phyloP scores from a whole-genome alignment of 441 rosid genomes.

The Codiaeum variegatum region DNA sequence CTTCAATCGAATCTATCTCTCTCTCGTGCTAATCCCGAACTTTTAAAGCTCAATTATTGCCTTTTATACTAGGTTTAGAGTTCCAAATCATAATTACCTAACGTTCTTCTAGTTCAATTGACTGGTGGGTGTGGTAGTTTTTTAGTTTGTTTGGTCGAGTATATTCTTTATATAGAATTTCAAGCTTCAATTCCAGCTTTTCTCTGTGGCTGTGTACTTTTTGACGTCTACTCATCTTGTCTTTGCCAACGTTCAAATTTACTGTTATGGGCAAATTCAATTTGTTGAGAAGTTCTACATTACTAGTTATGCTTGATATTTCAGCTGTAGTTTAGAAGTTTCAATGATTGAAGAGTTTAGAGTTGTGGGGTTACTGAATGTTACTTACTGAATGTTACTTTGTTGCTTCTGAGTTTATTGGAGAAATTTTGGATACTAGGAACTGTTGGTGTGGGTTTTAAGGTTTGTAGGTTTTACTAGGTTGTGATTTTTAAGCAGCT shows the following conservation, averaged over 20 bases:
- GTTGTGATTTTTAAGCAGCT: background rate
- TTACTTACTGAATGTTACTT: constrained; percentile 9
- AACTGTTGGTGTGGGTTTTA: constrained; percentile 23
- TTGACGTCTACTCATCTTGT: constrained; percentile 4
- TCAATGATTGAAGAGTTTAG: constrained; percentile 13
- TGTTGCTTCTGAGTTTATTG: too few relatives aligned
- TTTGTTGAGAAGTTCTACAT: background rate
- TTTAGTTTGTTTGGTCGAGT: constrained; percentile 5
- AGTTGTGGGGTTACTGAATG: constrained; percentile 17
- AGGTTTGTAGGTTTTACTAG: constrained; percentile 16
- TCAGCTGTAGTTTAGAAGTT: constrained; percentile 2
- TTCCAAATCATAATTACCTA: constrained; percentile 4
- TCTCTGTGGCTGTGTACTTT: background rate
- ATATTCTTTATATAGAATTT: constrained; percentile 10
- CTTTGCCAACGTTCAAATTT: background rate
- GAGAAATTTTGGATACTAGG: constrained; percentile 2
- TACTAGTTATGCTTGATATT: constrained; percentile 3
- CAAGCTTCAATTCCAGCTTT: constrained; percentile 1
- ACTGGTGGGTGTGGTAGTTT: constrained; percentile 15
- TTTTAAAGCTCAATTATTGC: background rate
- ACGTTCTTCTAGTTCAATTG: constrained; percentile 23
- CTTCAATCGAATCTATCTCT: background rate
- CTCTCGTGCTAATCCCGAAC: constrained; percentile 6
- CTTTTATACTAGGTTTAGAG: constrained; percentile 1
- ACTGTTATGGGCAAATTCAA: background rate